phyloP scores from a whole-genome alignment of 2,329 filamentous ascomycete species.

The Botryotinia convoluta region DNA sequence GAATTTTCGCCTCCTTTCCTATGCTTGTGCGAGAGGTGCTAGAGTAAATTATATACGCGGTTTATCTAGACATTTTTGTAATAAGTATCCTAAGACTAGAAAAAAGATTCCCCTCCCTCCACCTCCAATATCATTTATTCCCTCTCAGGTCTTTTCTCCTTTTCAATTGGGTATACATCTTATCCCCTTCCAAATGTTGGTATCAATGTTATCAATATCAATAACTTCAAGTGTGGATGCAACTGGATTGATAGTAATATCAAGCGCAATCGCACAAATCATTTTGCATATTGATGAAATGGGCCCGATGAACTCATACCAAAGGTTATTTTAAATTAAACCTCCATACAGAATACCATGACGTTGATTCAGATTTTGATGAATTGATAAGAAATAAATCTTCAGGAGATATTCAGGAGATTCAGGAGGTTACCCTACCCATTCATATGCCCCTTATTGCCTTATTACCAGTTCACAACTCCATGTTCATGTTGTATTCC shows the following conservation, averaged over 20 bases:
- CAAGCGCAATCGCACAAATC: background rate
- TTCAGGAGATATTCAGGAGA: background rate
- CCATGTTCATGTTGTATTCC: background rate
- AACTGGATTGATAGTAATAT: constrained; percentile 2
- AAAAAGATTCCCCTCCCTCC: background rate
- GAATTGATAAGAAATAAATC: background rate
- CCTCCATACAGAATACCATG: background rate
- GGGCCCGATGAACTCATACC: background rate
- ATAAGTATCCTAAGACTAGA: background rate
- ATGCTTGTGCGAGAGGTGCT: background rate
- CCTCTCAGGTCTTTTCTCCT: background rate
- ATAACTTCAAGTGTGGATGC: background rate
- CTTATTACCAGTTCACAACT: background rate
- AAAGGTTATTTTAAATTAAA: constrained; percentile 1
- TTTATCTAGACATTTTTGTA: background rate
- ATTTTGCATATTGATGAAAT: background rate
- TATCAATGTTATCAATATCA: background rate
- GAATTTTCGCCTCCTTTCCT: background rate
- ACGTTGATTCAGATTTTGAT: constrained; percentile 11
- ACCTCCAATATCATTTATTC: background rate
- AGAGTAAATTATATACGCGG: no score
- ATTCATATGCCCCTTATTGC: background rate
- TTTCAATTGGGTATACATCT: background rate
- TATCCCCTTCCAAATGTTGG: background rate
- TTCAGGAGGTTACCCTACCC: background rate